Conservation (phyloP, 2,329 filamentous ascomycete genomes). For the Ophiostoma piceae region DNA sequence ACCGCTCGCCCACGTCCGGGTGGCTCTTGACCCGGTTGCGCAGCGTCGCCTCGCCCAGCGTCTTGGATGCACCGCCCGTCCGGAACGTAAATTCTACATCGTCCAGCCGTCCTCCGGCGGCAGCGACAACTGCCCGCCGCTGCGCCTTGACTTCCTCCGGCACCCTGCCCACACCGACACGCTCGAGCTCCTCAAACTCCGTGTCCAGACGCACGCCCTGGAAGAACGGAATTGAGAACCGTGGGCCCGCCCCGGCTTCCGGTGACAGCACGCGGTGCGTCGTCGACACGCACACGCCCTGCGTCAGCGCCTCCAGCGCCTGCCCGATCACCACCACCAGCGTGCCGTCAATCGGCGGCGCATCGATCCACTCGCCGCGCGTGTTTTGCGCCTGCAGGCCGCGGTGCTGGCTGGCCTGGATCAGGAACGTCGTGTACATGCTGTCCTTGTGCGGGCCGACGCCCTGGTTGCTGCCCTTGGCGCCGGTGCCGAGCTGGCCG, state of each 20-base stretch:
- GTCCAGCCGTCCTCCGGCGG: constrained; percentile 53
- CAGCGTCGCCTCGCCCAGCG: constrained; percentile 75
- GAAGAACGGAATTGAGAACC: constrained; percentile 82
- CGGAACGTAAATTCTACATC: constrained; percentile 86
- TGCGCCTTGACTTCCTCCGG: constrained; percentile 60
- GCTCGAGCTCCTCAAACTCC: constrained; percentile 70
- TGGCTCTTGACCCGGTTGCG: constrained; percentile 82
- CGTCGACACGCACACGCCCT: constrained; percentile 74
- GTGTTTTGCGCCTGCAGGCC: constrained; percentile 82
- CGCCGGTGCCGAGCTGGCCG: constrained; percentile 48
- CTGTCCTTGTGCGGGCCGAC: constrained; percentile 81
- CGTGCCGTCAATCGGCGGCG: constrained; percentile 67
- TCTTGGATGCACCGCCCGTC: constrained; percentile 59
- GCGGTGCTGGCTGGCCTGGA: constrained; percentile 70
- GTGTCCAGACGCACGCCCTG: constrained; percentile 78
- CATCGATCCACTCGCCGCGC: constrained; percentile 74
- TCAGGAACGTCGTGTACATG: constrained; percentile 75
- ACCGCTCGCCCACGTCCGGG: constrained; percentile 77
- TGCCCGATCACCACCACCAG: constrained; percentile 85
- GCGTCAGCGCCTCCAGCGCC: constrained; percentile 77
- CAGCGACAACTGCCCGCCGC: constrained; percentile 51
- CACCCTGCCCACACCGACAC: constrained; percentile 50
- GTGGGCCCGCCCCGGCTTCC: constrained; percentile 59
- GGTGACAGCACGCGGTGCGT: constrained; percentile 81
- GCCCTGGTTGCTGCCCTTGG: constrained; percentile 37